phyloP scores from a whole-genome alignment of 345 rosid species.

The Tarenaya hassleriana region DNA sequence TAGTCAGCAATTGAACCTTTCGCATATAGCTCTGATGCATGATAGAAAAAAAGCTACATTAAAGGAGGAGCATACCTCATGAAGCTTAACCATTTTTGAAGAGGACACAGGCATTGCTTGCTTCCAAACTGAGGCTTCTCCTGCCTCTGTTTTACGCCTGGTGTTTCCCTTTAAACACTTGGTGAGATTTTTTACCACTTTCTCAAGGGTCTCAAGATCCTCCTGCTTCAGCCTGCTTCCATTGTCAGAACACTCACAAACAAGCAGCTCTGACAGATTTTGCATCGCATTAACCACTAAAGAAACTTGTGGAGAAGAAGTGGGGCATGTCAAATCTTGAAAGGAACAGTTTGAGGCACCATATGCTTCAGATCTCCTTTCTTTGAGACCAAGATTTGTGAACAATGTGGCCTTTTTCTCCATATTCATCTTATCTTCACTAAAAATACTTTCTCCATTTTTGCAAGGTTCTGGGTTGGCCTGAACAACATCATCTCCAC shows the following conservation, averaged over 20 bases:
- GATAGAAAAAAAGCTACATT: background rate
- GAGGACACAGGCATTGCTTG: constrained; percentile 17
- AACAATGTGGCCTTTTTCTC: constrained; percentile 11
- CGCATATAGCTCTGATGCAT: background rate
- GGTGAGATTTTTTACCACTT: constrained; percentile 50
- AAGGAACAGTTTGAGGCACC: constrained; percentile 24
- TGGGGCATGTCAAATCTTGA: constrained; percentile 22
- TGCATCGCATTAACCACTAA: constrained; percentile 47
- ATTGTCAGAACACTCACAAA: constrained; percentile 47
- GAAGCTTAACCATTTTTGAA: constrained; percentile 26
- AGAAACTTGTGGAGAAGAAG: constrained; percentile 38
- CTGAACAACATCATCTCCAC: constrained; percentile 20
- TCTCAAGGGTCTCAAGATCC: constrained; percentile 48
- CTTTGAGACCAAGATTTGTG: constrained; percentile 17
- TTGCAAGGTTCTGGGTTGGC: constrained; percentile 11
- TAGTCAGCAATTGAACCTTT: background rate
- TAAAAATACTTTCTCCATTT: constrained; percentile 12
- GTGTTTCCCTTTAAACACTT: constrained; percentile 40
- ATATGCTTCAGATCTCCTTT: constrained; percentile 21
- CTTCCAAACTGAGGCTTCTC: constrained; percentile 28
- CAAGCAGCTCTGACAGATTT: constrained; percentile 68
- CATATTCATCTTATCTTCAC: constrained; percentile 11
- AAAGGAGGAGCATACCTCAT: constrained; percentile 40
- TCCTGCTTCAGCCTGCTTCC: constrained; percentile 45
- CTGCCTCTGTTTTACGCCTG: constrained; percentile 23